Evolutionary conservation across 2,329 filamentous ascomycete species (phyloP), one percentile per base, ranked within the genome.

Genomic region (Botrytis cinerea): DNA sequence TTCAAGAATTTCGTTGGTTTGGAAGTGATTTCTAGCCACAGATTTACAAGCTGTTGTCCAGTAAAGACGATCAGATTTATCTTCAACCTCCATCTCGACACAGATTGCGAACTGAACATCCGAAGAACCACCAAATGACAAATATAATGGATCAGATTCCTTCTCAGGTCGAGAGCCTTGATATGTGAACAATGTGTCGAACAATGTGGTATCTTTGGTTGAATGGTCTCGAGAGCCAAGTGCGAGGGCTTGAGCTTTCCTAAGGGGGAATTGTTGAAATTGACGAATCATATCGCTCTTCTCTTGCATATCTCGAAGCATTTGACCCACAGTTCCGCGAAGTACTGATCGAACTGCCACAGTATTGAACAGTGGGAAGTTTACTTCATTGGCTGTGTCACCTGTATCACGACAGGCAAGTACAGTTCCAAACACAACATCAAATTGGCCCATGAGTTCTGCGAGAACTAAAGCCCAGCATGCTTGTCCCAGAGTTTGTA

Each of bases 321-420:
- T 90, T 0, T 90, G 86, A 0, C 81, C 76, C 0, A 87, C 83
- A 0, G 86, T 89, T 2, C 93, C 93, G 77, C 96, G 92, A 3
- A 97, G 81, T 4, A 95, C 86, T 1, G 87, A 87, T 18, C 94
- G 87, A 12, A 97, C 85, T 0, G 92, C 88, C 0, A 97, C 90
- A 0, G 95, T 97, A 79, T 97, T 98, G 93, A 98, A 97, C 0
- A 92, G 93, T 0, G 95, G 95, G 78, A 97, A 98, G 79, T 95
- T 86, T 20, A 95, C 82, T 40, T 88, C 82, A 61, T 92, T 88
- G 0, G 89, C 87, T 25, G 14, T 18, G n/a, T 88, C 87, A 63
- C 92, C 90, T 16, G 89, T 90, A 73, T 96, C 93, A n/a, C 95
- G 88, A 25, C 95, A 95, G 0, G 94, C 94, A 20, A 97, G 85